Percentiles rank a stretch among this genome's conserved stretches.
These are phyloP conservation scores for Euphorbia peplus DNA, from an alignment of 345 rosid genomes.

Conservation along the genomic window DNA sequence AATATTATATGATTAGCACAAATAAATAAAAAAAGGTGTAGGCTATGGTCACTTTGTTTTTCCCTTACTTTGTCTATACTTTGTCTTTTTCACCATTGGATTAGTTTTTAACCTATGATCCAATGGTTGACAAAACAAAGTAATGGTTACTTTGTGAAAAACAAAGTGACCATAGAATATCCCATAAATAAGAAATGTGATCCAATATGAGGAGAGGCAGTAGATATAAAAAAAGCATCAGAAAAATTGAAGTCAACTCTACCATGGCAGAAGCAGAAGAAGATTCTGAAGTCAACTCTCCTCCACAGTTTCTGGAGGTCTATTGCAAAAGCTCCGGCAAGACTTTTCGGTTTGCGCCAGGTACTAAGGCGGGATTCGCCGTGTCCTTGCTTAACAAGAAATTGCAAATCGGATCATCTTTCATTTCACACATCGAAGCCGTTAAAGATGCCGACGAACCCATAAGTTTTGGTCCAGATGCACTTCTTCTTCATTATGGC, in stretches of 20 bases:
- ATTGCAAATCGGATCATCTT: slow-evolving; percentile 37
- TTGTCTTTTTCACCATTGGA: too few species aligned
- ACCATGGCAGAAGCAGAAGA: slow-evolving; percentile 22
- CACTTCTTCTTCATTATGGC: slow-evolving; percentile 60
- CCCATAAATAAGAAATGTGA: too few species aligned
- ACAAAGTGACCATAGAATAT: too few species aligned
- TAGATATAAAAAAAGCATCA: not conserved
- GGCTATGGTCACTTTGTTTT: too few species aligned
- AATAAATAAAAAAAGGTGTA: too few species aligned
- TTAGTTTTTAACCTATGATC: too few species aligned
- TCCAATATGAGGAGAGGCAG: too few species aligned
- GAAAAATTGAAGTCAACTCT: not conserved
- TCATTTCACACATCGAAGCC: slow-evolving; percentile 57
- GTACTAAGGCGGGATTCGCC: slow-evolving; percentile 76
- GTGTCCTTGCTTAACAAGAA: slow-evolving; percentile 69
- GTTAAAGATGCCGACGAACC: slow-evolving; percentile 68
- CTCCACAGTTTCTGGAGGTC: slow-evolving; percentile 64
- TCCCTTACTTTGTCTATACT: too few species aligned
- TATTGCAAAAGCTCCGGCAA: slow-evolving; percentile 50
- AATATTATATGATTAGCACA: too few species aligned
- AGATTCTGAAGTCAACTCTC: slow-evolving; percentile 17
- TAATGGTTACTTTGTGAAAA: too few species aligned
- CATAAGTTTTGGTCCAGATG: slow-evolving; percentile 69
- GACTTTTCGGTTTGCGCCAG: slow-evolving; percentile 55
- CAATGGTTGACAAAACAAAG: not conserved